Conservation (phyloP, 176 grass and related monocot species). For the Zea mays region DNA sequence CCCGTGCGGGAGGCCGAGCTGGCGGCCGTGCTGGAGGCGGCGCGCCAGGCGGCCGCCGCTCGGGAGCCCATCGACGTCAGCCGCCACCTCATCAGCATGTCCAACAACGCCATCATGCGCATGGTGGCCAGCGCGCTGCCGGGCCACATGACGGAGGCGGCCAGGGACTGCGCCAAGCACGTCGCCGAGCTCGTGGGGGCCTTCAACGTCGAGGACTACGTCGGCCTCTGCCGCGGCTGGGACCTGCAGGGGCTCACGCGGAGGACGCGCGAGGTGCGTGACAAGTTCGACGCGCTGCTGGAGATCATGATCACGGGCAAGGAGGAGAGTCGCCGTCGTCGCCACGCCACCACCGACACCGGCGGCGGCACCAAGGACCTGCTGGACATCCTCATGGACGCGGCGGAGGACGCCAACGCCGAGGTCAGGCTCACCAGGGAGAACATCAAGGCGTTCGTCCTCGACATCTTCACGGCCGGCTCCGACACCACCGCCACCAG, state of each 20-base stretch:
- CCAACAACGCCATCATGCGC: conserved; percentile 51
- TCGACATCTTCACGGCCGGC: conserved; percentile 62
- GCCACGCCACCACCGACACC: background rate
- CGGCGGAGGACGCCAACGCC: conserved; percentile 39
- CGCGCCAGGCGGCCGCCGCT: background rate
- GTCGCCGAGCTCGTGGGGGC: conserved; percentile 63
- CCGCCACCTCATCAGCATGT: conserved; percentile 47
- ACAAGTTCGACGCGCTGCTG: conserved; percentile 52
- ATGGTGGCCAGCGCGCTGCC: conserved; percentile 50
- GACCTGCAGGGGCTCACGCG: conserved; percentile 58
- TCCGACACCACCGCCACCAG: conserved; percentile 48
- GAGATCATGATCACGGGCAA: conserved; percentile 49
- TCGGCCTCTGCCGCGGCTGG: conserved; percentile 37
- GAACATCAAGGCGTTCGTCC: conserved; percentile 76
- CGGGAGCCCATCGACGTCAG: conserved; percentile 34
- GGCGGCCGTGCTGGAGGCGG: conserved; percentile 30
- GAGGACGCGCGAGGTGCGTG: conserved; percentile 38
- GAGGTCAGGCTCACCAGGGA: conserved; percentile 58
- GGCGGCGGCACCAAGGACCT: conserved; percentile 37
- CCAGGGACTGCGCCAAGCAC: conserved; percentile 51
- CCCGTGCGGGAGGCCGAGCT: conserved; percentile 53
- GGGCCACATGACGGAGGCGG: conserved; percentile 36
- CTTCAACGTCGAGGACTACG: conserved; percentile 64
- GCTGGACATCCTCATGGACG: conserved; percentile 62
- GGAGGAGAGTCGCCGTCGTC: conserved; percentile 20